Evolutionary conservation across 2,329 filamentous ascomycete genomes (phyloP).

Genomic region (Mycosphaerelloides madeirae): DNA sequence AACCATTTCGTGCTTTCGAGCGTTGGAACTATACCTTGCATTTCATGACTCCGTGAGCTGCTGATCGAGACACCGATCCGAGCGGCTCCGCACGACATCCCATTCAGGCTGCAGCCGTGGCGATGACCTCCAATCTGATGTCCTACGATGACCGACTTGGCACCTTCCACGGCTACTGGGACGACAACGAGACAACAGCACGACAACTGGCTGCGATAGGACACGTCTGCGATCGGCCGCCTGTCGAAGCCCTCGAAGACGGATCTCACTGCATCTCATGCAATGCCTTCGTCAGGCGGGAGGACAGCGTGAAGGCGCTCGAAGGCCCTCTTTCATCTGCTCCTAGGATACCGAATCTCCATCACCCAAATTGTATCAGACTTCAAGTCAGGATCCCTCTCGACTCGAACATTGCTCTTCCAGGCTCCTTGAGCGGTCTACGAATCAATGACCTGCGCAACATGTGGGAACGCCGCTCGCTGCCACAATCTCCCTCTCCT

Average conservation of each 20-base stretch:
- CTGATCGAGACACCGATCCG: too few relatives aligned
- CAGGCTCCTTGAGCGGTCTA: slow-evolving; percentile 5
- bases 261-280: slow-evolving; percentile 29
- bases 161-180: slow-evolving; percentile 25
- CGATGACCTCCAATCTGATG: too few relatives aligned
- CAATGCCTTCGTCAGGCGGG: slow-evolving; percentile 24
- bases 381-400: slow-evolving; percentile 26
- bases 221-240: slow-evolving; percentile 30
- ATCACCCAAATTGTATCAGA: slow-evolving; percentile 21
- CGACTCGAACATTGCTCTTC: slow-evolving; percentile 15
- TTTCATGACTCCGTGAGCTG: too few relatives aligned
- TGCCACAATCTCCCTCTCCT: not conserved
- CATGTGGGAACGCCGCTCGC: slow-evolving; percentile 10
- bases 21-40: too few relatives aligned
- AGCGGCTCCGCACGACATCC: too few relatives aligned
- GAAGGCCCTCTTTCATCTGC: slow-evolving; percentile 11
- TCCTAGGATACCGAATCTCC: slow-evolving; percentile 16
- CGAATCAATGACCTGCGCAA: slow-evolving; percentile 14
- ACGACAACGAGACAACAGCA: slow-evolving; percentile 21
- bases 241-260: slow-evolving; percentile 28
- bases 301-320: slow-evolving; percentile 21
- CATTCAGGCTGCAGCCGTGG: too few relatives aligned
- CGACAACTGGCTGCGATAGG: slow-evolving; percentile 29
- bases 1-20: too few relatives aligned
- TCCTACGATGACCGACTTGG: slow-evolving; percentile 6